phyloP scores from a whole-genome alignment of 345 rosid genomes.

The Salix caprea region DNA sequence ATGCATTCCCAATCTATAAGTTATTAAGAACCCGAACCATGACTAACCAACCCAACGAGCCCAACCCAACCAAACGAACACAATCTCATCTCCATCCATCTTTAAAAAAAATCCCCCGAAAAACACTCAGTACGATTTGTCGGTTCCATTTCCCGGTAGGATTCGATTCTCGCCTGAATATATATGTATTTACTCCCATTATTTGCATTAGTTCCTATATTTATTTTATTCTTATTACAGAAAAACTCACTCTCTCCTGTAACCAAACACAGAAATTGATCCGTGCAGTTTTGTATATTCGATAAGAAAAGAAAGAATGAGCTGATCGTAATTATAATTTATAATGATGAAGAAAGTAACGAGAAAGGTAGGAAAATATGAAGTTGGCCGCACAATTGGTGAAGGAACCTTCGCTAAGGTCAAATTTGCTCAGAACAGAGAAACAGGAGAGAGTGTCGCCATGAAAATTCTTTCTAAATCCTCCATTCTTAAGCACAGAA shows the following conservation, averaged over 20 bases:
- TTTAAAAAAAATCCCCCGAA: too few relatives aligned
- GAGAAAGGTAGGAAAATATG: conserved; percentile 71
- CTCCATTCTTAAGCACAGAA: conserved; percentile 71
- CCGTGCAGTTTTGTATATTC: neutral
- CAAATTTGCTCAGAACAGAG: conserved; percentile 68
- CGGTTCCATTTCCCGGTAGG: too few relatives aligned
- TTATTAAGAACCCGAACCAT: too few relatives aligned
- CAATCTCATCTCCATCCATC: too few relatives aligned
- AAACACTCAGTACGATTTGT: too few relatives aligned
- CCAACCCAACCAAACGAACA: too few relatives aligned
- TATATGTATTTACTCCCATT: neutral
- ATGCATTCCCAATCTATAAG: too few relatives aligned
- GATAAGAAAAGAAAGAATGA: neutral
- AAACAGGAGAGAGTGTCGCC: conserved; percentile 76
- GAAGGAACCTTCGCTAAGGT: conserved; percentile 97
- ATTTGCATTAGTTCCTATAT: neutral
- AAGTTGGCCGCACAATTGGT: conserved; percentile 81
- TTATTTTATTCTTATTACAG: neutral
- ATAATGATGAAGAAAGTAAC: conserved; percentile 33
- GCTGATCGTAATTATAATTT: neutral
- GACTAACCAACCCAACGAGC: too few relatives aligned
- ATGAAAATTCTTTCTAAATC: conserved; percentile 74
- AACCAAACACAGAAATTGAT: neutral
- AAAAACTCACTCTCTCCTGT: neutral
- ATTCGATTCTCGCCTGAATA: neutral